Conservation (phyloP, 2,329 filamentous ascomycete species). For the Penicillium sp. region DNA sequence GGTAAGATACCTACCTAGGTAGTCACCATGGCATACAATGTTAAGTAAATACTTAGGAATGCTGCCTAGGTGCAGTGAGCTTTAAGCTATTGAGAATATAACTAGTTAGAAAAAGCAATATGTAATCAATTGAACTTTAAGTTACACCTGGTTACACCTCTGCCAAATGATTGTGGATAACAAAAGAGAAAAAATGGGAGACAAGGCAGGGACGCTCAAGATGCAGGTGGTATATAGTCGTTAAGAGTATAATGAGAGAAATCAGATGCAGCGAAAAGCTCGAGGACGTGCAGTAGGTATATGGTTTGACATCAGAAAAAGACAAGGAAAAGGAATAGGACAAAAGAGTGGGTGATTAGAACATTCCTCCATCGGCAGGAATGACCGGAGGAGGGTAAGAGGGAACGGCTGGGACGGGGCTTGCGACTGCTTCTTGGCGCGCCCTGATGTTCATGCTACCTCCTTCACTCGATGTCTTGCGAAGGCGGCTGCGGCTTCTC, state of each 20-base stretch:
- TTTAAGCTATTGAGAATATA: too few species aligned
- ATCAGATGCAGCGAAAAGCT: not conserved
- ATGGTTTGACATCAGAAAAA: slow-evolving; percentile 3
- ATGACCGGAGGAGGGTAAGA: slow-evolving; percentile 28
- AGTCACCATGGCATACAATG: too few species aligned
- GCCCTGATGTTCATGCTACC: slow-evolving; percentile 45
- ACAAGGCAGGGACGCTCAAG: slow-evolving; percentile 18
- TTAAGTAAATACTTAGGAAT: too few species aligned
- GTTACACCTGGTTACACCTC: slow-evolving; percentile 8
- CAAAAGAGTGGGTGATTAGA: slow-evolving; percentile 24
- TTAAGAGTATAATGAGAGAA: slow-evolving; percentile 7
- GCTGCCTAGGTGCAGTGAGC: too few species aligned
- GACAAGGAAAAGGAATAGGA: slow-evolving; percentile 1
- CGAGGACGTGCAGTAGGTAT: slow-evolving; percentile 1
- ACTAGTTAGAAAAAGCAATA: not conserved
- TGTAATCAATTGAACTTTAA: not conserved
- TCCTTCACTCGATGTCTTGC: slow-evolving; percentile 37
- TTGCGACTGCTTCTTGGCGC: slow-evolving; percentile 37
- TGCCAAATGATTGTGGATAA: slow-evolving; percentile 6
- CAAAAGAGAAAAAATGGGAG: not conserved
- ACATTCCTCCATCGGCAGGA: slow-evolving; percentile 37
- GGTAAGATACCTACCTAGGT: too few species aligned
- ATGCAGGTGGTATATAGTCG: slow-evolving; percentile 27
- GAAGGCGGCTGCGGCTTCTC: slow-evolving; percentile 21
- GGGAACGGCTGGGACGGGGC: slow-evolving; percentile 30